phyloP scores from a whole-genome alignment of 202 grass and related monocot genomes.

The Digitaria exilis region DNA sequence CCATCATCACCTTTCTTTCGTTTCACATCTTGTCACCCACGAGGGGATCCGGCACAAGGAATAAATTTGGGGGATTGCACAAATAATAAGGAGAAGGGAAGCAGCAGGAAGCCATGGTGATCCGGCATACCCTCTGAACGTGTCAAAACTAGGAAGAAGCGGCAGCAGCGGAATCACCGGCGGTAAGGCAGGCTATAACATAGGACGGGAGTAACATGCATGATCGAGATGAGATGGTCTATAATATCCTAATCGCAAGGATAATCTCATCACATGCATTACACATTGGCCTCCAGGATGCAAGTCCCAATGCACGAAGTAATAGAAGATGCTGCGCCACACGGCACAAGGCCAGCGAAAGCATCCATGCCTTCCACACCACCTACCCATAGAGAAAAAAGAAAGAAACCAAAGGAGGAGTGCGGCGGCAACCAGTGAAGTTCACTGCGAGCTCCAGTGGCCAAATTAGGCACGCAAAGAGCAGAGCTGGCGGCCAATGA shows the following conservation, averaged over 20 bases:
- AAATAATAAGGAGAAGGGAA: conserved; percentile 34
- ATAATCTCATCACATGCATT: conserved; percentile 59
- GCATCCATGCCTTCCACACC: conserved; percentile 33
- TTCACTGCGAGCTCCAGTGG: conserved; percentile 14
- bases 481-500: conserved; percentile 1
- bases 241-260: conserved; percentile 36
- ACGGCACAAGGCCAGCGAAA: conserved; percentile 31
- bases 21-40: conserved; percentile 58
- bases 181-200: no score
- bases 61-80: conserved; percentile 51
- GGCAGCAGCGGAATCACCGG: neutral
- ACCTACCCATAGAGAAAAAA: conserved; percentile 42
- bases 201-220: conserved; percentile 40
- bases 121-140: conserved; percentile 16
- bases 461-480: conserved; percentile 43
- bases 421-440: conserved; percentile 24
- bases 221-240: conserved; percentile 26
- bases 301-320: conserved; percentile 62
- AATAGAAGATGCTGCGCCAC: conserved; percentile 45
- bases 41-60: conserved; percentile 53
- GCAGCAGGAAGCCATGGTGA: conserved; percentile 31
- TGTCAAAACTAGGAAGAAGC: conserved; percentile 12
- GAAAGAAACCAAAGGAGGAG: neutral
- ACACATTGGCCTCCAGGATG: conserved; percentile 47
- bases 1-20: conserved; percentile 49